A percentile compares a stretch with the other conserved stretches of the same genome.
Evolutionary conservation across 805 yeast species (phyloP).

Genomic region (Barnettozyma botsteinii): DNA sequence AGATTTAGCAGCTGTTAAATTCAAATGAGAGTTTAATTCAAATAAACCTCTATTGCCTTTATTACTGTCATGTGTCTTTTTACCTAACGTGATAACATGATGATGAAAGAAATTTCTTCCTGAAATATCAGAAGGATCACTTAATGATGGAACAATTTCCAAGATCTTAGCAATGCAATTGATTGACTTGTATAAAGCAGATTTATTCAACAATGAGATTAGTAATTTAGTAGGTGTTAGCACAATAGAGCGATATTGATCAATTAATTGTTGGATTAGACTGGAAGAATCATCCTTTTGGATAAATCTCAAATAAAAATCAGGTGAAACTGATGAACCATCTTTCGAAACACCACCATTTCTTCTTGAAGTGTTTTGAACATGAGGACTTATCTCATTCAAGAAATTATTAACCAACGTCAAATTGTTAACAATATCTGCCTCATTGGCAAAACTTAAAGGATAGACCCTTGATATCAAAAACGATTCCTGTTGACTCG

Average conservation of each 20-base stretch:
- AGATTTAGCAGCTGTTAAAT: conserved; percentile 41
- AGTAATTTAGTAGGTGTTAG: conserved; percentile 49
- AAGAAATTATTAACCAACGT: conserved; percentile 46
- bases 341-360: neutral
- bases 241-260: conserved; percentile 39
- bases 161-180: conserved; percentile 55
- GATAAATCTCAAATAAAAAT: conserved; percentile 24
- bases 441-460: conserved; percentile 70
- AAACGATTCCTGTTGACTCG: conserved; percentile 49
- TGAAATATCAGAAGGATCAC: conserved; percentile 67
- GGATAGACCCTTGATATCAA: conserved; percentile 65
- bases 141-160: conserved; percentile 43
- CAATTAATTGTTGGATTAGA: conserved; percentile 40
- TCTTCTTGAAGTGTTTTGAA: conserved; percentile 12
- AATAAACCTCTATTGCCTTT: conserved; percentile 6
- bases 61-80: conserved; percentile 36
- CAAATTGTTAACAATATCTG: conserved; percentile 49
- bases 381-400: conserved; percentile 44
- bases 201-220: conserved; percentile 57
- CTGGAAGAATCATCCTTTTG: conserved; percentile 39
- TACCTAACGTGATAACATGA: conserved; percentile 72
- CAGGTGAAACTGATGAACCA: conserved; percentile 18
- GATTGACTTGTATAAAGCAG: conserved; percentile 51
- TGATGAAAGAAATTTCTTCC: conserved; percentile 85
- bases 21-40: conserved; percentile 9